phyloP scores from a whole-genome alignment of 2,329 filamentous ascomycete species.

The Metarhizium sp. region DNA sequence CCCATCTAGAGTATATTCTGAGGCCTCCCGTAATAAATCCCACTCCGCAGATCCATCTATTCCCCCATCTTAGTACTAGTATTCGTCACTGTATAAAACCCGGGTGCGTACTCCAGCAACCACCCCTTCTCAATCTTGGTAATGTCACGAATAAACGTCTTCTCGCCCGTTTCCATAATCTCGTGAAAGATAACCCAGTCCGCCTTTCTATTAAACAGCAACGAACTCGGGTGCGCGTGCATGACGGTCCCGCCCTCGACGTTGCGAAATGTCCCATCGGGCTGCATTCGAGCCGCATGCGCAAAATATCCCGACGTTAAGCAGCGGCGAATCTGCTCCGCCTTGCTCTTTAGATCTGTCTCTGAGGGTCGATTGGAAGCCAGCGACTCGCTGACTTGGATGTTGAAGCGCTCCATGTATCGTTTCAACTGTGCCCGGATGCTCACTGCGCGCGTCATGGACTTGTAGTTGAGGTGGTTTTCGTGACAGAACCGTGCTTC shows the following conservation, averaged over 20 bases:
- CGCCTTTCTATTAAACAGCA: constrained; percentile 94
- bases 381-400: constrained; percentile 58
- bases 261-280: constrained; percentile 81
- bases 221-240: constrained; percentile 80
- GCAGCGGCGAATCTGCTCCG: constrained; percentile 73
- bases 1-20: background rate
- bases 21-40: background rate
- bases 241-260: constrained; percentile 71
- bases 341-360: constrained; percentile 27
- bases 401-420: constrained; percentile 77
- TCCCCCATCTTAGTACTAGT: constrained; percentile 1
- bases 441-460: constrained; percentile 71
- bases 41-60: no score
- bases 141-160: constrained; percentile 84
- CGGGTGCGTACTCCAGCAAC: constrained; percentile 79
- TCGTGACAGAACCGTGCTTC: constrained; percentile 81
- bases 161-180: constrained; percentile 78
- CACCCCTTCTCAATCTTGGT: constrained; percentile 93
- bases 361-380: constrained; percentile 20
- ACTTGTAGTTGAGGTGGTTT: constrained; percentile 79
- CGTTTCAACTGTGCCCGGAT: constrained; percentile 79
- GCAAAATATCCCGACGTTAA: constrained; percentile 87
- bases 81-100: constrained; percentile 60
- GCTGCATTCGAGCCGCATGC: constrained; percentile 87
- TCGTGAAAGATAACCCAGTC: constrained; percentile 97